Conservation (phyloP, 805 yeast genomes). For the Kuraishia cidri region DNA sequence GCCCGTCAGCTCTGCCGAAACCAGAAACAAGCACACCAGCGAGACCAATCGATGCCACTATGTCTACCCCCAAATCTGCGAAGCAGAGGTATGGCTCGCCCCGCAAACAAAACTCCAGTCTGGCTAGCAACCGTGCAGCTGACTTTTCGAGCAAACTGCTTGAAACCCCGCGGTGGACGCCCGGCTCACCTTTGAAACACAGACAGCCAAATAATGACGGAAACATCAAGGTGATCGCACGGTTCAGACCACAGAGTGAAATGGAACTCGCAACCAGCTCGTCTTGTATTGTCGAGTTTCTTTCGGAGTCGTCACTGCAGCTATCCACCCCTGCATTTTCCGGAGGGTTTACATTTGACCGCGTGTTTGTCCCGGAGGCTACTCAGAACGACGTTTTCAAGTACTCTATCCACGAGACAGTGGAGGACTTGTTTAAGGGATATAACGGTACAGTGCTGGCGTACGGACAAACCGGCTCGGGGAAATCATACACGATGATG, state of each 20-base stretch:
- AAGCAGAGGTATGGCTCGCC: too few species aligned
- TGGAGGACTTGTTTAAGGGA: conserved; percentile 66
- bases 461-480: conserved; percentile 87
- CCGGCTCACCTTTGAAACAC: too few species aligned
- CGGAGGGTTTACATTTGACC: conserved; percentile 47
- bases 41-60: too few species aligned
- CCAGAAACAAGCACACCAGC: too few species aligned
- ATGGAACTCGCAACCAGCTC: conserved; percentile 8
- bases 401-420: conserved; percentile 49
- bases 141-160: too few species aligned
- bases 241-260: conserved; percentile 54
- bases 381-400: conserved; percentile 53
- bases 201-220: too few species aligned
- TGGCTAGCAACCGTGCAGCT: too few species aligned
- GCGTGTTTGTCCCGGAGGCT: conserved; percentile 43
- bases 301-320: conserved; percentile 2
- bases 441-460: conserved; percentile 23
- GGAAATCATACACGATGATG: conserved; percentile 80
- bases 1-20: too few species aligned
- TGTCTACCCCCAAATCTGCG: too few species aligned
- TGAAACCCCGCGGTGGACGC: too few species aligned
- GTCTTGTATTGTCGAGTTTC: conserved; percentile 6
- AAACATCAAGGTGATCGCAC: conserved; percentile 58
- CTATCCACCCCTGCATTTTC: background rate
- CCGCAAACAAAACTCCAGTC: too few species aligned